phyloP scores from a whole-genome alignment of 192 early-diverging fungal genomes.

The Polychytrium aggregatum region DNA sequence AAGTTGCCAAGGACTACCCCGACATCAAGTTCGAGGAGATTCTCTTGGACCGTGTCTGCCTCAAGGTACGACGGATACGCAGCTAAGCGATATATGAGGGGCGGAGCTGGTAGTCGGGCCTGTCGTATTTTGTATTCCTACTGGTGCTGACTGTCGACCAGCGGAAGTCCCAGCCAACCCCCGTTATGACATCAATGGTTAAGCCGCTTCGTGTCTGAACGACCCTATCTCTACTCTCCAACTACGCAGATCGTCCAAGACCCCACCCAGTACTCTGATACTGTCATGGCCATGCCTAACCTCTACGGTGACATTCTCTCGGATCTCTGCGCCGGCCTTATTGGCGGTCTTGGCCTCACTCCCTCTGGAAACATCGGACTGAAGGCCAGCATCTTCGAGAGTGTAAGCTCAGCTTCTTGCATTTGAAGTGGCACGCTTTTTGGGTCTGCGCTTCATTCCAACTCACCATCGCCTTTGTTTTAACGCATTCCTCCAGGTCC shows the following conservation, averaged over 20 bases:
- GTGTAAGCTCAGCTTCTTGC: conserved; percentile 35
- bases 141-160: no score
- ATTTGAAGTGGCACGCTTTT: no score
- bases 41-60: conserved; percentile 88
- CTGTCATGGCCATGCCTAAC: conserved; percentile 99
- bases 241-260: conserved; percentile 76
- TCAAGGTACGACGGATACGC: conserved; percentile 17
- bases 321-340: conserved; percentile 95
- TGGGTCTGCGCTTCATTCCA: no score
- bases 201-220: neutral
- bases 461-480: no score
- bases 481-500: no score
- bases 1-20: conserved; percentile 86
- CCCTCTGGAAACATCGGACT: conserved; percentile 98
- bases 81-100: neutral
- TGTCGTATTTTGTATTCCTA: no score
- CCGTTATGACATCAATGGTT: conserved; percentile 2
- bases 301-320: conserved; percentile 99
- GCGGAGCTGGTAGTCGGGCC: no score
- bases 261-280: conserved; percentile 75
- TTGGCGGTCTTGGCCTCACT: conserved; percentile 95
- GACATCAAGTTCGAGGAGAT: conserved; percentile 83
- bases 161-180: no score
- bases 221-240: neutral
- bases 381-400: conserved; percentile 96